Conservation (phyloP, 2,329 filamentous ascomycete genomes). For the Cyphellophora europaea region DNA sequence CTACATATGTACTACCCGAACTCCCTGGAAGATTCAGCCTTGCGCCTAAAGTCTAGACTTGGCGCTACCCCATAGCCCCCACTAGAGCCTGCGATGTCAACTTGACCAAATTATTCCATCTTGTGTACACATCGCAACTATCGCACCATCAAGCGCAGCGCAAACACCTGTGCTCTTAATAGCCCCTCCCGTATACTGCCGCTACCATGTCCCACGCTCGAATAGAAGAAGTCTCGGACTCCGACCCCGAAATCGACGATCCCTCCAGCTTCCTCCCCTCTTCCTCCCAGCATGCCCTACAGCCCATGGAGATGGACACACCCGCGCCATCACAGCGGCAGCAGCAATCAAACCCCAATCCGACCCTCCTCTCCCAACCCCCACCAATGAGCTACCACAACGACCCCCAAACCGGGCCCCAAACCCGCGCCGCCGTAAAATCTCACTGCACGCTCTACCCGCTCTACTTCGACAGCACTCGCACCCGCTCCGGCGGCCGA, state of each 20-base stretch:
- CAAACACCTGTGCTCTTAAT: no score
- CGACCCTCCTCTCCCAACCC: slow-evolving; percentile 36
- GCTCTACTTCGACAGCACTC: slow-evolving; percentile 74
- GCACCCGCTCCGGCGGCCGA: slow-evolving; percentile 68
- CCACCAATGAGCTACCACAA: slow-evolving; percentile 26
- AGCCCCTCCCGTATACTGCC: not conserved
- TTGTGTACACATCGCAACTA: no score
- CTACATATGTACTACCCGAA: no score
- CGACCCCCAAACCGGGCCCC: slow-evolving; percentile 26
- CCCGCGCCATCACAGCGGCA: slow-evolving; percentile 2
- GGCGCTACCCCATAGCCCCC: no score
- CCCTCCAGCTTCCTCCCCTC: slow-evolving; percentile 52
- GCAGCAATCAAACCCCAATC: slow-evolving; percentile 22
- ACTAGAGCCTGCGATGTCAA: no score
- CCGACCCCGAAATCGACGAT: slow-evolving; percentile 82
- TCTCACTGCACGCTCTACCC: slow-evolving; percentile 87
- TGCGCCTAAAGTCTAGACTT: no score
- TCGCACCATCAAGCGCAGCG: no score
- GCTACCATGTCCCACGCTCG: slow-evolving; percentile 65
- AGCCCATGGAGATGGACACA: no score
- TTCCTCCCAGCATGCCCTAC: slow-evolving; percentile 28
- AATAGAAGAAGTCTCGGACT: slow-evolving; percentile 89
- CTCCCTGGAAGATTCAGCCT: no score
- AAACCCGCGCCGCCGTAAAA: slow-evolving; percentile 51
- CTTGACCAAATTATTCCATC: no score